These are phyloP conservation scores for Panus rudis DNA, from an alignment of 768 basidiomycete species.

Conservation along the genomic window DNA sequence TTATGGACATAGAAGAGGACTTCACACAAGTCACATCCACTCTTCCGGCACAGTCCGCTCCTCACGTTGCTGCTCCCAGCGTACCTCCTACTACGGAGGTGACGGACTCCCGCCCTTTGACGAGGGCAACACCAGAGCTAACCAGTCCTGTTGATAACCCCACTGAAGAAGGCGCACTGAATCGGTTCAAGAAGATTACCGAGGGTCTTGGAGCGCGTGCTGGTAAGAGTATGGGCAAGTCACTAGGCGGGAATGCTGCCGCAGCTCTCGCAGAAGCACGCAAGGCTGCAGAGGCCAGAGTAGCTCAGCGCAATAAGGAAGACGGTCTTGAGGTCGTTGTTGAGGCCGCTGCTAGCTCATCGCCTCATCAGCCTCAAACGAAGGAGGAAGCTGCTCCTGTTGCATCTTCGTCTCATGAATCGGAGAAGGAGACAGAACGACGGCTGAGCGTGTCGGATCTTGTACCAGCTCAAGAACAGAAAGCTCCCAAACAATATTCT, in stretches of 20 bases:
- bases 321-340: conserved; percentile 17
- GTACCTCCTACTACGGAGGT: background rate
- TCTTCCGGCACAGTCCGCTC: background rate
- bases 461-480: conserved; percentile 20
- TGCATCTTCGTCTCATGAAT: background rate
- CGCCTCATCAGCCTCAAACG: too few species aligned
- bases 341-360: background rate
- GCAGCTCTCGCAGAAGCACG: conserved; percentile 62
- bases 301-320: conserved; percentile 56
- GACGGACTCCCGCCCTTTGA: conserved; percentile 1
- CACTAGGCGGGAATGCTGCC: conserved; percentile 49
- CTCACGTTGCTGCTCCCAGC: background rate
- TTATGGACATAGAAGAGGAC: background rate
- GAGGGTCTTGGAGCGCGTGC: conserved; percentile 55
- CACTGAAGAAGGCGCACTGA: conserved; percentile 47
- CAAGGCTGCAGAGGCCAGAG: conserved; percentile 59
- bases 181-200: conserved; percentile 64
- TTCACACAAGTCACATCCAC: too few species aligned
- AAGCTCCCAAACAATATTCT: background rate
- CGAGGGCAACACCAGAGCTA: too few species aligned
- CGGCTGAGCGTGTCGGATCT: conserved; percentile 59
- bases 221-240: conserved; percentile 55
- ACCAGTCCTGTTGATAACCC: too few species aligned
- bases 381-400: background rate
- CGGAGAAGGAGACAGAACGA: conserved; percentile 14